Evolutionary conservation across 1,284 basidiomycete species (phyloP), one percentile per base, ranked within the genome.

Genomic region (Kwoniella shivajii): DNA sequence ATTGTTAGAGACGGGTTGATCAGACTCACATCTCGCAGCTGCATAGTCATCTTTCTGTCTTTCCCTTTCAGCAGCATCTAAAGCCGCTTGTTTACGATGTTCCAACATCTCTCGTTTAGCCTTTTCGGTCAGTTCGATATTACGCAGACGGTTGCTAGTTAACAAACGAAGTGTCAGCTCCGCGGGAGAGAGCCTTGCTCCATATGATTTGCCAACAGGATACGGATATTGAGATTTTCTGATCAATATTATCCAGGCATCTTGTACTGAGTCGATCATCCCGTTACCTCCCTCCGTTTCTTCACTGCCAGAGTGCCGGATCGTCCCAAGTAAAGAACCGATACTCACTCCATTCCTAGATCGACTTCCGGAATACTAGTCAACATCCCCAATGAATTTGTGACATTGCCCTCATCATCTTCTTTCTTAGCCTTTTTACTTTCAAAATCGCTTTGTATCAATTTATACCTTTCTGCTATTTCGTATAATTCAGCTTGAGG

Each of bases 321-420:
- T 20, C 2, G 13, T 11, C 18, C n/a, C n/a, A 39, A 13, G 22
- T 4, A 39, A 16, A 31, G 38, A 47, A 34, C 26, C 31, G 11
- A 10, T 2, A 85, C 89, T 68, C 69, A 95, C 92, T 98, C 93
- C 87, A 98, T 97, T 54, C 95, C 95, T 5, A 99, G 81, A 76
- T 99, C 95, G 4, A 98, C 90, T 72, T 98, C 95, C 0, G 94
- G 94, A 64, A 99, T 93, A 30, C 90, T 91, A 13, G 91, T 95
- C 55, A 99, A 81, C 95, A 98, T 98, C 4, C 90, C 86, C 70
- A 94, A 73, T 68, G 89, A 92, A 63, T 91, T 91, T 1, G 92
- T 92, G 18, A 97, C 91, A 71, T 85, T 96, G 6, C 94, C 94
- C 66, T 96, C 95, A 62, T 94, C 88, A 37, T 74, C 73, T 9